Conservation (phyloP, 1,139 yeast genomes). For the Saccharomyces hybrid region DNA sequence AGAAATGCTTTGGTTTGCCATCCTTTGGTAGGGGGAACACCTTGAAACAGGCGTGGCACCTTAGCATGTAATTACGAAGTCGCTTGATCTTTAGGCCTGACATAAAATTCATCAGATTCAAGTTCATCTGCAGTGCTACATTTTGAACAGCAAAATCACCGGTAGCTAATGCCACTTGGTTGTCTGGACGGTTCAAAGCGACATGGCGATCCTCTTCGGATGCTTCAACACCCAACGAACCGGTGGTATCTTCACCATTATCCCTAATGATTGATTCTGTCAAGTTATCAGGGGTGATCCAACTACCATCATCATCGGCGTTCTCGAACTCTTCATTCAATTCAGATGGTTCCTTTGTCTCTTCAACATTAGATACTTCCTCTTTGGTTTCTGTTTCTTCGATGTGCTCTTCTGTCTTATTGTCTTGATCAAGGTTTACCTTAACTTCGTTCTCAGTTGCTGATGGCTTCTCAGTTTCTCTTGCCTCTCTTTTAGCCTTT, state of each 20-base stretch:
- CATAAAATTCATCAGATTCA: conserved; percentile 75
- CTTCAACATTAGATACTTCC: conserved; percentile 10
- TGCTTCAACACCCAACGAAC: conserved; percentile 30
- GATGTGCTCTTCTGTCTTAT: conserved; percentile 9
- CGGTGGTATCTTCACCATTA: conserved; percentile 43
- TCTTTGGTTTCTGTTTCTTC: conserved; percentile 6
- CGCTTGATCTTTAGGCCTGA: conserved; percentile 80
- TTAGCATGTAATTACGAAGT: conserved; percentile 83
- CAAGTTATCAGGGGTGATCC: conserved; percentile 90
- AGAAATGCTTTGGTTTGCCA: conserved; percentile 76
- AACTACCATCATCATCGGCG: conserved; percentile 77
- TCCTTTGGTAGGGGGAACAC: conserved; percentile 69
- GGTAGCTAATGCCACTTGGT: conserved; percentile 77
- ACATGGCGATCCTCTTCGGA: conserved; percentile 15
- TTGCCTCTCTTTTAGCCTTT: conserved; percentile 43
- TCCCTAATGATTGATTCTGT: conserved; percentile 62
- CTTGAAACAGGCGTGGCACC: conserved; percentile 95
- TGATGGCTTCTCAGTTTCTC: conserved; percentile 10
- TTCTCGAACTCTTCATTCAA: conserved; percentile 45
- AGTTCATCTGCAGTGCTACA: conserved; percentile 83
- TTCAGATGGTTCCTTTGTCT: conserved; percentile 45
- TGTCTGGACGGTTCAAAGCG: conserved; percentile 29
- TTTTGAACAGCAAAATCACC: conserved; percentile 98
- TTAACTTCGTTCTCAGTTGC: conserved; percentile 14
- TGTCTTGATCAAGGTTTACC: conserved; percentile 11